Conservation (phyloP, 441 rosid genomes). For the Populus tomentosa region DNA sequence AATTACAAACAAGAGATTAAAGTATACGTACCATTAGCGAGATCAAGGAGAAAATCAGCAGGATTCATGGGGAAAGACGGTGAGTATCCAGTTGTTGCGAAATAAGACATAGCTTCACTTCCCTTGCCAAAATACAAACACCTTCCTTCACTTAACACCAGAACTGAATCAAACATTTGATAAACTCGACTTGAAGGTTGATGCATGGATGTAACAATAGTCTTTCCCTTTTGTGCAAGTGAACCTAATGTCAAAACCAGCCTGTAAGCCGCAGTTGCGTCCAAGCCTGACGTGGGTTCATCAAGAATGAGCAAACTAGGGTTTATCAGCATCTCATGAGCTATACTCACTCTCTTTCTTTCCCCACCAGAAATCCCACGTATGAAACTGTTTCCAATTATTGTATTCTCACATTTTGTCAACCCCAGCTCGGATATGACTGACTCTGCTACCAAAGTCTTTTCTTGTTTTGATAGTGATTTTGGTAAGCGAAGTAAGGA, state of each 20-base stretch:
- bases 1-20: constrained; percentile 3
- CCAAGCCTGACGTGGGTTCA: constrained; percentile 93
- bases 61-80: constrained; percentile 95
- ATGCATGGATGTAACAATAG: constrained; percentile 78
- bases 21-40: constrained; percentile 77
- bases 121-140: constrained; percentile 74
- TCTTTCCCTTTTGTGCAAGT: constrained; percentile 63
- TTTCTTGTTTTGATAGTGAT: constrained; percentile 42
- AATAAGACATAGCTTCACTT: constrained; percentile 66
- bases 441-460: constrained; percentile 49
- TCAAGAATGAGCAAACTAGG: constrained; percentile 81
- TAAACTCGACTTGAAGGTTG: constrained; percentile 89
- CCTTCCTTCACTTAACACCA: constrained; percentile 76
- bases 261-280: constrained; percentile 81
- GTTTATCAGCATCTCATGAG: constrained; percentile 75
- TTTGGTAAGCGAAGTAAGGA: constrained; percentile 70
- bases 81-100: constrained; percentile 71
- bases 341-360: constrained; percentile 85
- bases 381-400: constrained; percentile 73
- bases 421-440: constrained; percentile 73
- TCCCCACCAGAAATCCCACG: constrained; percentile 94
- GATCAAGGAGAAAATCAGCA: constrained; percentile 94
- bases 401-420: constrained; percentile 66
- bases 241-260: constrained; percentile 48
- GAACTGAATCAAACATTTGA: constrained; percentile 75